Evolutionary conservation across 805 yeast species (phyloP), one percentile per base, ranked within the genome.

Genomic region (Vanderwaltozyma verrucispora): DNA sequence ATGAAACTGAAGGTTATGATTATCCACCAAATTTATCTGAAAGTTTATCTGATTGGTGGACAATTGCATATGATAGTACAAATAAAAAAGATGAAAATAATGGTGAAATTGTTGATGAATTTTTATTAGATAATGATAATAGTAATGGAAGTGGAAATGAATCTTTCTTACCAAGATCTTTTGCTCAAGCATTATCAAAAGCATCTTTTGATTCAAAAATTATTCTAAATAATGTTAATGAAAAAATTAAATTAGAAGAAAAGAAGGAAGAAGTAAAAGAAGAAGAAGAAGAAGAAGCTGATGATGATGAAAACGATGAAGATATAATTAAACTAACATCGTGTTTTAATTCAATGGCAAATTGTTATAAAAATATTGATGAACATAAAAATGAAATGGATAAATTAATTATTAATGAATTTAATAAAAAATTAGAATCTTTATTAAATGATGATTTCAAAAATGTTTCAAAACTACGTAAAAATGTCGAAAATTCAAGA

Each of bases 11-110:
- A 48, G 73, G 82, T 34, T 83, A 83, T 55, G 94, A 83, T 56
- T 82, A 80, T 50, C 94, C 94, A 19, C 89, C 92, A 37, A 80
- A 80, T 55, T 59, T 82, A 44, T 70, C 71, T 43, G 89, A 83
- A 48, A 74, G 82, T 32, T 65, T 75, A 18, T 64, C 65, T 33
- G 79, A 80, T 47, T 75, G 80, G 51, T 74, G 62, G 64, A 43
- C 48, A 10, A 36, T 42, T 15, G 35, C 30, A 33, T 7, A 39
- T 18, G 36, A 27, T 19, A 27, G 27, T n/a, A 17, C 29, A 15
- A 33, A 26, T 7, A 21, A 7, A 7, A 21, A 21, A 21, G 23
- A 31, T 11, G 40, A 41, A 12, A 31, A 36, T 13, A 39, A 38
- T 6, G 32, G 32, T 15, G 31, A 36, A 12, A 37, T 35, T 21